These are phyloP conservation scores for Irpex rosettiformis DNA, from an alignment of 1,284 basidiomycete genomes.

Conservation along the genomic window DNA sequence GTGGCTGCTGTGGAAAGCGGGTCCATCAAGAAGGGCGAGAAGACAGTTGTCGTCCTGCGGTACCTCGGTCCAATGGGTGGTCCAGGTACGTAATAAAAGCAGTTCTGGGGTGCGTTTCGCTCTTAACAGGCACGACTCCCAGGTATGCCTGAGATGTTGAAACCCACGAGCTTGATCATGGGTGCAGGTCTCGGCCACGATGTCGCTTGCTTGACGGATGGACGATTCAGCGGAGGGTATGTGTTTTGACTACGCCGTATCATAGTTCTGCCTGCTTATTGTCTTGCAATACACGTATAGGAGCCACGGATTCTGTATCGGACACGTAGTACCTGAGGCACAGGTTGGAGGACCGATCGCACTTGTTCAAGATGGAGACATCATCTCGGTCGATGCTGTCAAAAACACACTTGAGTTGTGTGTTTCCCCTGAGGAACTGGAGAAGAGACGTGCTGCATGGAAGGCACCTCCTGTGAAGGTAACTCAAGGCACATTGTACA, in stretches of 20 bases:
- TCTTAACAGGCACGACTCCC: not conserved
- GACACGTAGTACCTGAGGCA: constrained; percentile 90
- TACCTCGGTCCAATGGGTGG: constrained; percentile 91
- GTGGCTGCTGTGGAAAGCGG: constrained; percentile 78
- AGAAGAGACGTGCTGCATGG: constrained; percentile 66
- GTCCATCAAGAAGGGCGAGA: constrained; percentile 81
- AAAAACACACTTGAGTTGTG: constrained; percentile 78
- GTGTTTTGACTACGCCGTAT: constrained; percentile 22
- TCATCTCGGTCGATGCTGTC: constrained; percentile 82
- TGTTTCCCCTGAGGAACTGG: constrained; percentile 71
- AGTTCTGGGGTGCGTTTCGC: not conserved
- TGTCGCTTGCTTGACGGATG: constrained; percentile 91
- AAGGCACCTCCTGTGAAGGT: constrained; percentile 83
- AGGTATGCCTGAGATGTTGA: constrained; percentile 96
- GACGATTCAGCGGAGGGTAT: constrained; percentile 91
- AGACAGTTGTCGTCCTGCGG: constrained; percentile 86
- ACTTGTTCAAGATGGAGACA: constrained; percentile 84
- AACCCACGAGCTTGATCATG: constrained; percentile 88
- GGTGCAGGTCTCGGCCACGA: constrained; percentile 90
- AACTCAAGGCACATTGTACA: constrained; percentile 80
- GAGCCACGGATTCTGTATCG: constrained; percentile 82
- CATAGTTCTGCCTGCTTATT: not conserved
- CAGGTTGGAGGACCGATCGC: constrained; percentile 91
- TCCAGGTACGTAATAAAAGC: constrained; percentile 54
- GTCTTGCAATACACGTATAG: constrained; percentile 1